phyloP scores from a whole-genome alignment of 1,284 basidiomycete genomes.

The Xerocomus nothofagi region DNA sequence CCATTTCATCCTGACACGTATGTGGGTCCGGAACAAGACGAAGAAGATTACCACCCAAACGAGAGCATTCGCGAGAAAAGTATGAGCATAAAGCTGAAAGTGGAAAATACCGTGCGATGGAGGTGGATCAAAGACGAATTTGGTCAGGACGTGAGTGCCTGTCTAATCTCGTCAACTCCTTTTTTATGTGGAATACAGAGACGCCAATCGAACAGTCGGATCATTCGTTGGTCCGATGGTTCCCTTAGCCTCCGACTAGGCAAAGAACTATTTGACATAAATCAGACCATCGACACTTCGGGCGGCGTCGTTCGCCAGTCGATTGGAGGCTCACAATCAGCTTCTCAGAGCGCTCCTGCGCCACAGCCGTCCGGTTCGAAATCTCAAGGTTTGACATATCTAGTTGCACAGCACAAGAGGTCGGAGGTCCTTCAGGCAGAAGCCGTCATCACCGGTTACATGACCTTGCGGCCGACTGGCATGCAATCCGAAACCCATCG shows the following conservation, averaged over 20 bases:
- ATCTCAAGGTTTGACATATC: constrained; percentile 78
- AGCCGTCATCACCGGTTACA: constrained; percentile 77
- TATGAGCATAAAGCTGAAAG: constrained; percentile 80
- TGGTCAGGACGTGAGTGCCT: constrained; percentile 63
- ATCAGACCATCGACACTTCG: constrained; percentile 71
- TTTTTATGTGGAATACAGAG: constrained; percentile 42
- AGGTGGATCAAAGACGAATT: constrained; percentile 76
- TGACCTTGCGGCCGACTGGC: constrained; percentile 82
- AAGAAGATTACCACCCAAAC: constrained; percentile 55
- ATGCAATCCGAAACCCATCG: constrained; percentile 90
- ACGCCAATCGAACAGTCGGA: constrained; percentile 83
- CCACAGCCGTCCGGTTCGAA: constrained; percentile 36
- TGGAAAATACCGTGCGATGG: constrained; percentile 91
- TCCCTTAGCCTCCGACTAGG: constrained; percentile 84
- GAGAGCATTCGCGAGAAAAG: constrained; percentile 67
- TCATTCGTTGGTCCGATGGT: constrained; percentile 92
- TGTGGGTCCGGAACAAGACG: constrained; percentile 76
- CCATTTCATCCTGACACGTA: constrained; percentile 83
- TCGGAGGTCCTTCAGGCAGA: constrained; percentile 85
- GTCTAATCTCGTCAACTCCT: neutral
- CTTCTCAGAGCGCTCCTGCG: constrained; percentile 35
- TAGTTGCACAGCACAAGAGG: constrained; percentile 87
- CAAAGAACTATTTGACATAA: constrained; percentile 88
- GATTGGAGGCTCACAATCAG: constrained; percentile 44
- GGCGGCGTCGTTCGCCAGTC: constrained; percentile 56